Base-by-base conservation (phyloP, 2,329 filamentous ascomycete species). In the Hyphodiscus sp. region DNA sequence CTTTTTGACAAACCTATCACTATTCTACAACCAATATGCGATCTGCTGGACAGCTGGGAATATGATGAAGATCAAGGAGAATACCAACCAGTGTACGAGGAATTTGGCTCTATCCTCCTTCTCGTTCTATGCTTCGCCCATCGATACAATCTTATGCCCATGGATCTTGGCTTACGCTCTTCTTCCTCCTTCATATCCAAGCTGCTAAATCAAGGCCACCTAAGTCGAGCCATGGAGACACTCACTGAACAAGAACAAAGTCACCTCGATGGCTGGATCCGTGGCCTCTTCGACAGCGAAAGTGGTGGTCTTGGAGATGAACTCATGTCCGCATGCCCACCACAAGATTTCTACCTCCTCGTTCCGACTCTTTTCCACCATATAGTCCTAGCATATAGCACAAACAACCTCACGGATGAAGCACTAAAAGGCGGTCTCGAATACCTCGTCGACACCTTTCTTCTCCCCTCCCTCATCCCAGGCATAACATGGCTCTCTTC, bases 11-110 rank as follows among this genome's bases (percentile, higher is more conserved):
- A 83, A 55, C 78, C 87, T 0, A 74, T 79, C 0, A 79, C 79
- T n/a, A 79, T 94, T 11, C 71, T 94, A 2, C 81, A 83, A 47
- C 89, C 89, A 1, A 70, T 94, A 1, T 91, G 87, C 67, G 81
- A 84, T 20, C 74, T 92, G 11, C 74, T 95, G 13, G 88, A 94
- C 61, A 82, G 81, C 57, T 94, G 89, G 89, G 76, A 79, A 11
- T 89, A 91, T 62, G 89, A 92, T 41, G 87, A 91, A 57, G 88
- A 92, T 61, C 87, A 91, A 69, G 84, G 82, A 50, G 89, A 94
- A 65, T 90, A 90, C 62, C 89, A 92, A 66, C 88, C 88, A 0
- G 83, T 91, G 0, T 94, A 94, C 62, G 89, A 94, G 64, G 89
- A 95, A 62, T 94, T 92, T 60, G 87, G 88, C 0, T 83, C 86